Percentiles rank a stretch among this genome's conserved stretches.
Evolutionary conservation across 179 eudicot genomes (phyloP).

Genomic region (Heliamphora pulchella): DNA sequence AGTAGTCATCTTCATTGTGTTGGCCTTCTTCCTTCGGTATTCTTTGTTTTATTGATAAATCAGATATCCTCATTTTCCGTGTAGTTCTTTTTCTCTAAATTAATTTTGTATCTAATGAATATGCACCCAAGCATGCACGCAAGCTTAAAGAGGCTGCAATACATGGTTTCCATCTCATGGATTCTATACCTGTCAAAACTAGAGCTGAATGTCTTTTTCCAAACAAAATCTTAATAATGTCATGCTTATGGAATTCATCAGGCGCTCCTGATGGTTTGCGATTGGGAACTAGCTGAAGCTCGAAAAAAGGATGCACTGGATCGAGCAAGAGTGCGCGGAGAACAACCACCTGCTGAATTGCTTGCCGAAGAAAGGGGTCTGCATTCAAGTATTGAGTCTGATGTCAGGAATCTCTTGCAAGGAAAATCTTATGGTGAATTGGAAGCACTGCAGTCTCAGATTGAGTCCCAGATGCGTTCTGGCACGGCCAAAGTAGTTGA

Average conservation of each 20-base stretch:
- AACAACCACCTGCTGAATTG: conserved; percentile 86
- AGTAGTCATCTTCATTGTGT: background rate
- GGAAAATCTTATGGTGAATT: conserved; percentile 65
- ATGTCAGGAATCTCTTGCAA: conserved; percentile 62
- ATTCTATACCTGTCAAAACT: background rate
- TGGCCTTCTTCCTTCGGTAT: background rate
- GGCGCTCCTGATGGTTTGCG: conserved; percentile 88
- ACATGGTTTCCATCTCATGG: background rate
- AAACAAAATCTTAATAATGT: background rate
- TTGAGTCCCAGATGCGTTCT: conserved; percentile 89
- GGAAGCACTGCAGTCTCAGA: conserved; percentile 55
- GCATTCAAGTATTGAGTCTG: conserved; percentile 81
- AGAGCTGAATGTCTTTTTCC: background rate
- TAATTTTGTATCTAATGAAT: background rate
- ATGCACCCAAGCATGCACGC: too few species aligned
- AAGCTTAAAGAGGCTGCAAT: background rate
- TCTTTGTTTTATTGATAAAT: background rate
- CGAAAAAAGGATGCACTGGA: conserved; percentile 81
- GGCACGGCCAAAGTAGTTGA: conserved; percentile 96
- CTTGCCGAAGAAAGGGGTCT: conserved; percentile 91
- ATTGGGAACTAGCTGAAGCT: conserved; percentile 86
- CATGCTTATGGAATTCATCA: conserved; percentile 22
- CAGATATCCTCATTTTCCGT: background rate
- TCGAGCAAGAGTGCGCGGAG: conserved; percentile 97
- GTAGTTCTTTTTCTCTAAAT: background rate